Base-by-base conservation (phyloP, 305 asterid species). In the Ilex paraguariensis region DNA sequence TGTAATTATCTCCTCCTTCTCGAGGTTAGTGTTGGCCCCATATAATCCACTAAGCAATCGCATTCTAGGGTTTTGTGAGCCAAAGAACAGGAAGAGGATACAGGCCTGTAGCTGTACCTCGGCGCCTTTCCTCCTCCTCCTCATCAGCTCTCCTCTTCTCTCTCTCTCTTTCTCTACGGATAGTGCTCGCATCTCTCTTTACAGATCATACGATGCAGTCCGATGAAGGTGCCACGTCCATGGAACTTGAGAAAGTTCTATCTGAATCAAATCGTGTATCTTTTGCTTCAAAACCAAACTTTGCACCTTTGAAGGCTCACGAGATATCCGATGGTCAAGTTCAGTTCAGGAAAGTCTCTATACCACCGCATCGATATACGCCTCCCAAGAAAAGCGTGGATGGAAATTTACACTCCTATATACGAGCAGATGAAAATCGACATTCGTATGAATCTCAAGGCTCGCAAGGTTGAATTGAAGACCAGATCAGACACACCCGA, bases 401-500 rank as follows among this genome's bases (percentile, higher is more conserved):
- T 80, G 72, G 91, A 88, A 56, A 86, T 91, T 75, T 88, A 88
- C 77, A 82, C 80, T 1, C 96, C 95, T n/a, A 75, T 91, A 13
- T 81, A 79, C 65, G 88, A 86, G 0, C 85, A 84, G 8, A 87
- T 91, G 96, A 84, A 85, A 68, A 67, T 91, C 45, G 97, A 88
- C 58, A 73, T 91, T 76, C 91, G 98, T 1, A 88, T 91, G 96
- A 91, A 91, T 61, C 89, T 88, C 68, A 88, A 88, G 65, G 82
- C 85, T 40, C 88, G 93, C 13, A 76, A 92, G 53, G 95, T 91
- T 11, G 96, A 91, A 76, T 81, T 91, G 4, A 91, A 91, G 68
- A 91, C 98, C 66, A n/a, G 85, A 3, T 6, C 65, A 30, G 93
- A 91, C 60, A 91, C 97, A 0, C 97, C 97, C 16, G 96, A 87